Conservation (phyloP, 2,329 filamentous ascomycete species). For the Ceratocystis cacaofunesta region DNA sequence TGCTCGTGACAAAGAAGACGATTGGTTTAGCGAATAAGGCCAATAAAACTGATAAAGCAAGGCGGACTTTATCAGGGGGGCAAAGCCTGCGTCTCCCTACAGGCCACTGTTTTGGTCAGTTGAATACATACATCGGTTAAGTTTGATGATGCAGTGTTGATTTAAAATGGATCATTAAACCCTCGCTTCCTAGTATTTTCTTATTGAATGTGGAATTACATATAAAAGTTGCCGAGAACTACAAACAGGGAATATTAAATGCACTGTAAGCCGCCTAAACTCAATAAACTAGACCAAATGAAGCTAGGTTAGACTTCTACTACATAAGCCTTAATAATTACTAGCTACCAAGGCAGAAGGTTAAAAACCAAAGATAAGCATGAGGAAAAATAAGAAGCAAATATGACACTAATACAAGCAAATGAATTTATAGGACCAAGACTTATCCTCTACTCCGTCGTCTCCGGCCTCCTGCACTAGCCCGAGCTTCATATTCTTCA, state of each 20-base stretch:
- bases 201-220: too few relatives aligned
- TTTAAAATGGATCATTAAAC: background rate
- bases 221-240: too few relatives aligned
- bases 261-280: too few relatives aligned
- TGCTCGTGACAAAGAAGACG: background rate
- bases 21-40: background rate
- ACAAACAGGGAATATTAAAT: too few relatives aligned
- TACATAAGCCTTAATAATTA: too few relatives aligned
- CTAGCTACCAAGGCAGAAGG: background rate
- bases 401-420: background rate
- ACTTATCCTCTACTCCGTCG: conserved; percentile 4
- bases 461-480: background rate
- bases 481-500: background rate
- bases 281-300: too few relatives aligned
- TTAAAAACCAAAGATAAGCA: background rate
- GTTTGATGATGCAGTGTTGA: background rate
- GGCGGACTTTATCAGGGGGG: background rate
- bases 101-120: background rate
- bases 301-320: too few relatives aligned
- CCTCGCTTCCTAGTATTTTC: too few relatives aligned
- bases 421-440: background rate
- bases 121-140: background rate
- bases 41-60: background rate
- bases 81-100: background rate
- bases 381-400: background rate